Base-by-base conservation (phyloP, 495 filamentous ascomycete species). In the Arthonia radiata region DNA sequence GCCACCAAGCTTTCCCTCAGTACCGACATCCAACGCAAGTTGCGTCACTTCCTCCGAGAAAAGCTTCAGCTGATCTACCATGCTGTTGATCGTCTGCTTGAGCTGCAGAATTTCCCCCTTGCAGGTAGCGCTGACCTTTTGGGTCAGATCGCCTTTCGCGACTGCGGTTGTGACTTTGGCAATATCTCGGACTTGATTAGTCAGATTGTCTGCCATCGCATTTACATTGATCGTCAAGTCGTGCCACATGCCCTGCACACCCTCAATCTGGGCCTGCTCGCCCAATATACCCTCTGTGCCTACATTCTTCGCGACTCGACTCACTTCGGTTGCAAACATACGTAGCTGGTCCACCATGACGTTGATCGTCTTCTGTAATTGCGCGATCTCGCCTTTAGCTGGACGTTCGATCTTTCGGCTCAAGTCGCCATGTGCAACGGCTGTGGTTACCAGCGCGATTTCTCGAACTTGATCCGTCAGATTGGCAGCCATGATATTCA, bases 401-500 rank as follows among this genome's bases (percentile, higher is more conserved):
- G 93, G 80, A 29, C 89, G 86, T 6, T 74, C 74, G 37, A 99
- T 89, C 53, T 93, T 94, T 49, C 82, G 75, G 36, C 75, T 89
- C 35, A 99, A 53, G 44, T 99, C 86, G 35, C 86, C 86, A 40
- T 68, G 72, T 13, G 89, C 89, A 35, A 99, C 89, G 33, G 86
- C 86, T 10, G 83, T 91, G 1, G 86, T 99, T 37, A 99, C 86
- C 41, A 89, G 80, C 17, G 89, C 90, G 40, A 99, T 99, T 48
- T 93, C 89, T 44, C 86, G 73, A 37, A 99, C 86, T 49, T 99
- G 86, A 0, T 83, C 92, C 2, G 86, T 99, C 31, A 99, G 53
- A 44, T 94, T 94, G 61, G 82, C 92, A 41, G 86, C 86, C 83
- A 99, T 93, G 24, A 80, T 73, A 48, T 97, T 97, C 47, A 97